Evolutionary conservation across 352 stramenopile genomes (phyloP).

Genomic region (Phytophthora pinifolia): DNA sequence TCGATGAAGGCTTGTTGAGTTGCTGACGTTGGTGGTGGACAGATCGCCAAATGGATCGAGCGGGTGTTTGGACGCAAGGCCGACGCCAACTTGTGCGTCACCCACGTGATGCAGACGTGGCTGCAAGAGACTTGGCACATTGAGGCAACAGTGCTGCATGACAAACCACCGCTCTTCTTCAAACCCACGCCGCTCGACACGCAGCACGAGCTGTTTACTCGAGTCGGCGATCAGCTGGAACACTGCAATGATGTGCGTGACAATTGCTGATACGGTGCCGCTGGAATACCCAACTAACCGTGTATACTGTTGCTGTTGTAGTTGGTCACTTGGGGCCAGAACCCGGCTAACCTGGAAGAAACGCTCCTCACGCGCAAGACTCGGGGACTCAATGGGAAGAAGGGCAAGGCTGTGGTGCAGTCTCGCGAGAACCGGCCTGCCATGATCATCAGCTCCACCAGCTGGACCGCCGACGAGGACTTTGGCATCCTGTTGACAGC

Average conservation of each 20-base stretch:
- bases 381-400: conserved; percentile 27
- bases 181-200: conserved; percentile 74
- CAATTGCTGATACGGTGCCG: not conserved
- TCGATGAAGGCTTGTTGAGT: not conserved
- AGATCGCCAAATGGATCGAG: conserved; percentile 87
- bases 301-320: conserved; percentile 12
- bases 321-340: conserved; percentile 40
- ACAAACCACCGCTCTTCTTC: conserved; percentile 96
- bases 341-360: conserved; percentile 39
- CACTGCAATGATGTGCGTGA: conserved; percentile 74
- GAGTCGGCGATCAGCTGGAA: conserved; percentile 68
- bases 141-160: conserved; percentile 89
- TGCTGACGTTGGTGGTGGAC: not conserved
- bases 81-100: conserved; percentile 97
- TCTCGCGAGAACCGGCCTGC: conserved; percentile 58
- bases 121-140: conserved; percentile 91
- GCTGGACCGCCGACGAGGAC: conserved; percentile 99
- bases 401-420: conserved; percentile 25
- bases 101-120: conserved; percentile 94
- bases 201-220: conserved; percentile 90
- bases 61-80: conserved; percentile 89
- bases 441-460: conserved; percentile 94
- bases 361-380: conserved; percentile 62
- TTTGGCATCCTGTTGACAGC: conserved; percentile 97
- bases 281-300: not conserved